Conservation (phyloP, 192 early-diverging fungal species). For the Coemansia sp. region DNA sequence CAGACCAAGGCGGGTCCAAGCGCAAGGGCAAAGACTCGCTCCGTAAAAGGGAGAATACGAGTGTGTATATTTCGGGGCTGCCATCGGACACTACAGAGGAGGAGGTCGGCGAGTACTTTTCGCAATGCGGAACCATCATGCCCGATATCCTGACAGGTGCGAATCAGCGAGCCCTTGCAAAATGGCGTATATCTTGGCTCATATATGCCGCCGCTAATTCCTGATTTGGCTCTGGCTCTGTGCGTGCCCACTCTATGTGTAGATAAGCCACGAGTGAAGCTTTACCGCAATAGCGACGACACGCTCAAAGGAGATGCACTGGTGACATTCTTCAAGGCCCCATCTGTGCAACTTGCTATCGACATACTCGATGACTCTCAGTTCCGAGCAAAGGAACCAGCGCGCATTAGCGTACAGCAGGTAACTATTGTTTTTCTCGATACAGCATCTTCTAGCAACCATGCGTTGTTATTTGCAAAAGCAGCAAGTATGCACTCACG, state of each 20-base stretch:
- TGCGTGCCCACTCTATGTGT: constrained; percentile 7
- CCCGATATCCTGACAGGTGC: constrained; percentile 46
- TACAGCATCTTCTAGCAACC: neutral
- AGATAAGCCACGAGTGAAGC: constrained; percentile 88
- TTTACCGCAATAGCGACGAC: constrained; percentile 78
- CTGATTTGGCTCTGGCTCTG: no score
- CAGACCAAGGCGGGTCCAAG: constrained; percentile 36
- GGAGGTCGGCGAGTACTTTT: constrained; percentile 66
- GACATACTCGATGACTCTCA: constrained; percentile 87
- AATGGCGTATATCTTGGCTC: neutral
- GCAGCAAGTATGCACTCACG: neutral
- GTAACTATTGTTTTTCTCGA: constrained; percentile 19
- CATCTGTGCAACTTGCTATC: constrained; percentile 85
- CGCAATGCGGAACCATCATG: constrained; percentile 52
- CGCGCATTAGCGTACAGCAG: constrained; percentile 74
- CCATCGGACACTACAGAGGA: constrained; percentile 79
- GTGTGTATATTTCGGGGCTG: constrained; percentile 86
- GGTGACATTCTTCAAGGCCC: constrained; percentile 88
- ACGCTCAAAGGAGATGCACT: constrained; percentile 89
- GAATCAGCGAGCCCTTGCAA: neutral
- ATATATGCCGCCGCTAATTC: no score
- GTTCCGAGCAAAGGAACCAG: constrained; percentile 67
- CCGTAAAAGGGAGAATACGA: constrained; percentile 67
- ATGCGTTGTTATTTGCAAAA: neutral
- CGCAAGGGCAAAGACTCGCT: constrained; percentile 50